Conservation (phyloP, 495 filamentous ascomycete genomes). For the Zalerion maritima region DNA sequence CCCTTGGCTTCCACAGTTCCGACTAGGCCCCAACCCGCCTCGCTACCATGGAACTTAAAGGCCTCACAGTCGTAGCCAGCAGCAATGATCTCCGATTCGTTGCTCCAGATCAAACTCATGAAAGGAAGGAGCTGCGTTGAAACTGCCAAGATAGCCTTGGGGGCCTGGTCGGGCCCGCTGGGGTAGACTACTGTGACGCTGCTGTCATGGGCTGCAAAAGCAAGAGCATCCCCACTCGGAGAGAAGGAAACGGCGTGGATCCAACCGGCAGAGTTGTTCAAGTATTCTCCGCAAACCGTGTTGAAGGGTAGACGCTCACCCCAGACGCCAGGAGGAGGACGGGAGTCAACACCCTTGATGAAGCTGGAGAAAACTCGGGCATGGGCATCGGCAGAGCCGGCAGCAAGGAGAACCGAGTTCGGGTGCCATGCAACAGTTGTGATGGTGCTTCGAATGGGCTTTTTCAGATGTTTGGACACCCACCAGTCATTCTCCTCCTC, state of each 20-base stretch:
- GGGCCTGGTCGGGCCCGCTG: constrained; percentile 78
- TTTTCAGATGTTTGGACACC: constrained; percentile 98
- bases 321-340: constrained; percentile 83
- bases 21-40: constrained; percentile 70
- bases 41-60: constrained; percentile 73
- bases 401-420: constrained; percentile 85
- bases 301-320: constrained; percentile 93
- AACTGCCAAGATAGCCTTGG: constrained; percentile 73
- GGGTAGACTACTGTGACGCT: constrained; percentile 94
- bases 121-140: constrained; percentile 83
- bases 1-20: constrained; percentile 75
- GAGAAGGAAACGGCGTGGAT: constrained; percentile 84
- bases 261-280: constrained; percentile 94
- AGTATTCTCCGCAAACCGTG: constrained; percentile 89
- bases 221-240: constrained; percentile 77
- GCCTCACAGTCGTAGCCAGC: constrained; percentile 95
- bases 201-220: constrained; percentile 87
- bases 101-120: constrained; percentile 80
- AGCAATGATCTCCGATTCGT: constrained; percentile 85
- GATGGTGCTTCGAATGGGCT: constrained; percentile 91
- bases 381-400: constrained; percentile 94
- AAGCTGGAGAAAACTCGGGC: constrained; percentile 90
- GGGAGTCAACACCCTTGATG: constrained; percentile 82
- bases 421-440: constrained; percentile 93
- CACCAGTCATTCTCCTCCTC: constrained; percentile 99